These are phyloP conservation scores for Fomitopsis pulvina DNA, from an alignment of 768 basidiomycete species.

Conservation along the genomic window DNA sequence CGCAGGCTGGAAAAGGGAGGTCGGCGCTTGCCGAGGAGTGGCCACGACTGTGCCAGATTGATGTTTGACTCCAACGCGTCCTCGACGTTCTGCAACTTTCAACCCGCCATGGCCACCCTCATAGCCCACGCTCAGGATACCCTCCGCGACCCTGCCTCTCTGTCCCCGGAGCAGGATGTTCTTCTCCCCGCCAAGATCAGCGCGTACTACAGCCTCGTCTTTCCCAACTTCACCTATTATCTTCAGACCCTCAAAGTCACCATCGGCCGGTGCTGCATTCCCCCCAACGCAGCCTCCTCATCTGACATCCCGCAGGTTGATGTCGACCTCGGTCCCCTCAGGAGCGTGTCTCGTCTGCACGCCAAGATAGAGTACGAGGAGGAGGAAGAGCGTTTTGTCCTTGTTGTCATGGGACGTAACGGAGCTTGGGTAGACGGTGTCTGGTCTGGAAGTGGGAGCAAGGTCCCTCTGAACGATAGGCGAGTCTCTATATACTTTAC, in stretches of 20 bases:
- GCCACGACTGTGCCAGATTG: not conserved
- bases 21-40: slow-evolving; percentile 1
- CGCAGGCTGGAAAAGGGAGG: not conserved
- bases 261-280: slow-evolving; percentile 84
- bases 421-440: slow-evolving; percentile 97
- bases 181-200: slow-evolving; percentile 75
- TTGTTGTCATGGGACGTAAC: slow-evolving; percentile 92
- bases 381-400: slow-evolving; percentile 80
- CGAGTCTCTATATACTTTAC: slow-evolving; percentile 26
- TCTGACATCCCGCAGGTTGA: slow-evolving; percentile 58
- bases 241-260: slow-evolving; percentile 92
- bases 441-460: slow-evolving; percentile 87
- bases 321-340: slow-evolving; percentile 91
- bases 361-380: slow-evolving; percentile 94
- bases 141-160: slow-evolving; percentile 23
- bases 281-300: slow-evolving; percentile 50
- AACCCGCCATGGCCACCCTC: slow-evolving; percentile 21
- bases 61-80: slow-evolving; percentile 6
- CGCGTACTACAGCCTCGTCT: slow-evolving; percentile 91
- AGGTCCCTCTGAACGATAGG: slow-evolving; percentile 83
- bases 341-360: slow-evolving; percentile 96
- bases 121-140: slow-evolving; percentile 23
- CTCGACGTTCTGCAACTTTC: slow-evolving; percentile 13
- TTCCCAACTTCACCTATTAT: slow-evolving; percentile 93
- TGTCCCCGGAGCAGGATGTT: slow-evolving; percentile 17